These are phyloP conservation scores for Nyssa sinensis DNA, from an alignment of 148 eudicot genomes.

Conservation along the genomic window DNA sequence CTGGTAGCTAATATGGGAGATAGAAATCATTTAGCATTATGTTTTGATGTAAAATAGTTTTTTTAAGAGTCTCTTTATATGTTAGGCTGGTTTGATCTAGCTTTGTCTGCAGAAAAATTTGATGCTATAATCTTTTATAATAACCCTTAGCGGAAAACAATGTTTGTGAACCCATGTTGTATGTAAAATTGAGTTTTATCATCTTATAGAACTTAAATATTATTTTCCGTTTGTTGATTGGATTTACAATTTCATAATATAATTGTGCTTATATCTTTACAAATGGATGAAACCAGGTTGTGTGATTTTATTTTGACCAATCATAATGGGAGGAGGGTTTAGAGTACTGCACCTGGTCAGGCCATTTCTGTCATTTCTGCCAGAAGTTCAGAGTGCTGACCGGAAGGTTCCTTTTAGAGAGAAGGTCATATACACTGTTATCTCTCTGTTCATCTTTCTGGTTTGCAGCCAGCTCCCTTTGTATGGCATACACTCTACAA, in stretches of 20 bases:
- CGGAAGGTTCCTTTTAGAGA: constrained; percentile 80
- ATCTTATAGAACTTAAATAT: neutral
- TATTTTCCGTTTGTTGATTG: neutral
- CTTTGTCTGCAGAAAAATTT: too few relatives aligned
- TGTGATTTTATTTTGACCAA: constrained; percentile 14
- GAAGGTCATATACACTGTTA: constrained; percentile 87
- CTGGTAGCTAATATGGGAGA: neutral
- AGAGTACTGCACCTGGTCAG: constrained; percentile 78
- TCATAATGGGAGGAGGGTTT: constrained; percentile 77
- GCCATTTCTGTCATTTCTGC: constrained; percentile 75
- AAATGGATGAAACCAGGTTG: constrained; percentile 25
- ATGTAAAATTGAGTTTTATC: neutral
- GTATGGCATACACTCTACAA: constrained; percentile 85
- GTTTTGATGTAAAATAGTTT: too few relatives aligned
- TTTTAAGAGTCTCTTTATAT: neutral
- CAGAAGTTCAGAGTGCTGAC: constrained; percentile 78
- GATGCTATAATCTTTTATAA: too few relatives aligned
- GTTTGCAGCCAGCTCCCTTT: constrained; percentile 90
- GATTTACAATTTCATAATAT: too few relatives aligned
- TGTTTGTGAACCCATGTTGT: too few relatives aligned
- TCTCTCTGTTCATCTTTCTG: constrained; percentile 72
- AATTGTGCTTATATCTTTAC: neutral
- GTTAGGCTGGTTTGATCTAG: neutral
- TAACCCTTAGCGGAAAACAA: too few relatives aligned
- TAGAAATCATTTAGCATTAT: neutral